Evolutionary conservation across 805 yeast genomes (phyloP), one percentile per base, ranked within the genome.

Genomic region (Kluyveromyces aestuarii): DNA sequence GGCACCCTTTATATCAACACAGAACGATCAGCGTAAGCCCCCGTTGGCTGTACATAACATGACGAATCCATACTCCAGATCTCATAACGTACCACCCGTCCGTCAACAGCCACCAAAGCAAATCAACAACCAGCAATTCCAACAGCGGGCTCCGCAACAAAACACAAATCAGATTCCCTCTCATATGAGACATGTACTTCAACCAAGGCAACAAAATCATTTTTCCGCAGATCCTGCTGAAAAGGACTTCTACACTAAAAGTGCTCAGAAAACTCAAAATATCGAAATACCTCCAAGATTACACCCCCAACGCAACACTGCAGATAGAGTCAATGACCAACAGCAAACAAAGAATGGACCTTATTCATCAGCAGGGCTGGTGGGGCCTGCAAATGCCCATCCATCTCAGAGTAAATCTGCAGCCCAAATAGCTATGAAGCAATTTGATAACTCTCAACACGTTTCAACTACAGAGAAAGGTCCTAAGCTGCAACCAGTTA

Each of bases 401-500:
- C 38, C 45, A 35, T 33, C 39, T 17, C 45, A 37, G 8, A 43
- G 45, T 19, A 18, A 43, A 35, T 43, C 45, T 43, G 45, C 45
- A 2, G 45, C 54, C 44, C 30, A 54, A 45, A 37, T 50, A 36
- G 46, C 63, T 41, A 60, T 64, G 46, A 51, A 55, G 13, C 51
- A 48, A 37, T 41, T 41, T 16, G 21, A 37, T 10, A 17, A 17
- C 14, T 10, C 40, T 37, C 48, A 40, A 36, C 38, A 27, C 18
- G 41, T 47, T 8, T 50, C 48, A 11, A 47, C 53, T 21, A 41
- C 42, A 7, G 52, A 50, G 6, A 35, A 44, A 25, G 19, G 10
- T 33, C 52, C 54, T 25, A 54, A 55, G 44, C 49, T 60, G 40
- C 65, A 56, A 44, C 66, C 64, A 33, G 48, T 50, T 37, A 57